A percentile compares a stretch with the other conserved stretches of the same genome.
Conservation (phyloP, 495 filamentous ascomycete species). For the Tuber indicum region DNA sequence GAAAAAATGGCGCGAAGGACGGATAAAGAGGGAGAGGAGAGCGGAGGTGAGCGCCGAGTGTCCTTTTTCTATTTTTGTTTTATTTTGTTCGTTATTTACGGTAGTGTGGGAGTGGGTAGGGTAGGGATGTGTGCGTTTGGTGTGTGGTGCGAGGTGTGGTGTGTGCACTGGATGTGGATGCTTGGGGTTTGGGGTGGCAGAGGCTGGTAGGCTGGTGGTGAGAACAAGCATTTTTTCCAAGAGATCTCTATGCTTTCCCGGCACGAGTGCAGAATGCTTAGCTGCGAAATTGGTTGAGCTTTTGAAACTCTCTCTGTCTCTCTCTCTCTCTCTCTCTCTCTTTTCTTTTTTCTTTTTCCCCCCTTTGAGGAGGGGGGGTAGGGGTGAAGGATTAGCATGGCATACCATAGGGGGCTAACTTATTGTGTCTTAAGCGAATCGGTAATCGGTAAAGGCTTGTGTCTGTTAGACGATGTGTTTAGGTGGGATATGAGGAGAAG, state of each 20-base stretch:
- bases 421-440: conserved; percentile 2
- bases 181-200: not conserved
- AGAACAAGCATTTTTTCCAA: conserved; percentile 24
- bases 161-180: conserved; percentile 8
- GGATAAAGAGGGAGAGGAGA: conserved; percentile 6
- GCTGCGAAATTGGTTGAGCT: not conserved
- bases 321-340: not conserved
- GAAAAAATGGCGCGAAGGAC: conserved; percentile 27
- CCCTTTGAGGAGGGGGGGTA: conserved; percentile 7
- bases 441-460: not conserved
- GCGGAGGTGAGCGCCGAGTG: not conserved
- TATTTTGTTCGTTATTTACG: not conserved
- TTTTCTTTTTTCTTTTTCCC: not conserved
- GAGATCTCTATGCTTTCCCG: conserved; percentile 23
- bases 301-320: not conserved
- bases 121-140: not conserved
- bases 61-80: not conserved
- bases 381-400: conserved; percentile 15
- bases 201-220: not conserved
- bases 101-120: not conserved
- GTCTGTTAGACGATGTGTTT: not conserved
- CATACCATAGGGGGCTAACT: not conserved
- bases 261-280: conserved; percentile 11
- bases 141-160: conserved; percentile 7
- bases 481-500: not conserved